Conservation (phyloP, 1,284 basidiomycete genomes). For the Schizopora paradoxa region DNA sequence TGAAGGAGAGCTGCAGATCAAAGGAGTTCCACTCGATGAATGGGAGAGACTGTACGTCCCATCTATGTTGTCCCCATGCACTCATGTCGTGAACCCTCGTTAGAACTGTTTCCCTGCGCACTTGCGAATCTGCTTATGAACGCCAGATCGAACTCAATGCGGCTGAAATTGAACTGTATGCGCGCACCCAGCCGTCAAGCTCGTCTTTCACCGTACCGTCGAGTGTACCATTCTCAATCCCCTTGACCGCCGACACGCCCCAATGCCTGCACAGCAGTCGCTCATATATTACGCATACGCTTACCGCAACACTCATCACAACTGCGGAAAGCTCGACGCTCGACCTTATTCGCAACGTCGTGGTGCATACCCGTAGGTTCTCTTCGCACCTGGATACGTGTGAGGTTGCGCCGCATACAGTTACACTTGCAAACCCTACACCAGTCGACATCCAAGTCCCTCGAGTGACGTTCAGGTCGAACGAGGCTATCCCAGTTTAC, state of each 20-base stretch:
- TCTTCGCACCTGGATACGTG: constrained; percentile 55
- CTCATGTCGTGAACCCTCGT: constrained; percentile 1
- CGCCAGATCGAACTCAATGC: constrained; percentile 59
- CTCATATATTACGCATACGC: constrained; percentile 60
- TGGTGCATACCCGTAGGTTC: constrained; percentile 69
- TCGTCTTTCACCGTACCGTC: constrained; percentile 41
- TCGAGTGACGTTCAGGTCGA: constrained; percentile 58
- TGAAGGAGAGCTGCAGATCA: constrained; percentile 78
- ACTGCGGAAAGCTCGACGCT: constrained; percentile 38
- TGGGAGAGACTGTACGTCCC: constrained; percentile 67
- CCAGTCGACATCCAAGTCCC: constrained; percentile 65
- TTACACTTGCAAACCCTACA: constrained; percentile 54
- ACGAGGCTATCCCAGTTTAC: constrained; percentile 71
- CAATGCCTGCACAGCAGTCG: constrained; percentile 68
- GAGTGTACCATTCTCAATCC: constrained; percentile 70
- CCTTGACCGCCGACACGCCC: constrained; percentile 65
- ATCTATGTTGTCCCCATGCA: constrained; percentile 14
- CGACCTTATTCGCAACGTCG: constrained; percentile 48
- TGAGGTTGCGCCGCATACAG: constrained; percentile 51
- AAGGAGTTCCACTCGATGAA: constrained; percentile 48
- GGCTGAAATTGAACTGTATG: constrained; percentile 49
- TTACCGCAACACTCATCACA: constrained; percentile 61
- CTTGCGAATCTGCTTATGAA: constrained; percentile 56
- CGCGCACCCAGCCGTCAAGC: constrained; percentile 28
- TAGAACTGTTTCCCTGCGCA: constrained; percentile 61